phyloP scores from a whole-genome alignment of 345 rosid genomes.

The Cardiospermum halicacabum region DNA sequence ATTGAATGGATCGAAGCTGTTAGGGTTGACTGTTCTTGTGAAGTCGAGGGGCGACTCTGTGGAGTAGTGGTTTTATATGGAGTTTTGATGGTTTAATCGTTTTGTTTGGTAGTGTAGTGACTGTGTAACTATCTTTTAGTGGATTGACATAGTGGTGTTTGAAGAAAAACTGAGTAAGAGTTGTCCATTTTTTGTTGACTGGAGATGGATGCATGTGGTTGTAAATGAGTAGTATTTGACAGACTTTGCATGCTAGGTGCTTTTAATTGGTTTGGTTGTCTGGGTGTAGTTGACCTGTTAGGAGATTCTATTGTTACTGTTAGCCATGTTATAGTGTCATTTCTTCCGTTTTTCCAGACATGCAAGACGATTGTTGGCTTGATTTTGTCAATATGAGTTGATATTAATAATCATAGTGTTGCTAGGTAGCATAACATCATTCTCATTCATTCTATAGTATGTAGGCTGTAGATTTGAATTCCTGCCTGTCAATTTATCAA shows the following conservation, averaged over 20 bases:
- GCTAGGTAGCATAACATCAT: not conserved
- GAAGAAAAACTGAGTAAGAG: not conserved
- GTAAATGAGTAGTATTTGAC: not conserved
- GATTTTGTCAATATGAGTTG: not conserved
- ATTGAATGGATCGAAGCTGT: conserved; percentile 4
- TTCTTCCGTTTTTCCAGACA: not conserved
- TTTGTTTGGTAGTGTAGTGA: not conserved
- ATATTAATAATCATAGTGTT: not conserved
- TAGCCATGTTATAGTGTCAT: not conserved
- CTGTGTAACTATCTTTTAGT: not conserved
- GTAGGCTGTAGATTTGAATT: not conserved
- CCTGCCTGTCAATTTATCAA: not conserved
- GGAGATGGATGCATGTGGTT: not conserved
- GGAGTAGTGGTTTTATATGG: not conserved
- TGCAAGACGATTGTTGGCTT: not conserved
- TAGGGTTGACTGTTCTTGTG: not conserved
- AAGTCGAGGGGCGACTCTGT: not conserved
- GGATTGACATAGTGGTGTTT: not conserved
- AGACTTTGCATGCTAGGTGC: not conserved
- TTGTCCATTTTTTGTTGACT: not conserved
- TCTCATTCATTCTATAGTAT: not conserved
- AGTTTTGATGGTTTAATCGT: not conserved
- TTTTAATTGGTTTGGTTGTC: not conserved
- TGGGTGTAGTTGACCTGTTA: not conserved
- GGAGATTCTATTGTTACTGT: not conserved